Conservation (phyloP, 2,329 filamentous ascomycete genomes). For the Tympanopsis confertula region DNA sequence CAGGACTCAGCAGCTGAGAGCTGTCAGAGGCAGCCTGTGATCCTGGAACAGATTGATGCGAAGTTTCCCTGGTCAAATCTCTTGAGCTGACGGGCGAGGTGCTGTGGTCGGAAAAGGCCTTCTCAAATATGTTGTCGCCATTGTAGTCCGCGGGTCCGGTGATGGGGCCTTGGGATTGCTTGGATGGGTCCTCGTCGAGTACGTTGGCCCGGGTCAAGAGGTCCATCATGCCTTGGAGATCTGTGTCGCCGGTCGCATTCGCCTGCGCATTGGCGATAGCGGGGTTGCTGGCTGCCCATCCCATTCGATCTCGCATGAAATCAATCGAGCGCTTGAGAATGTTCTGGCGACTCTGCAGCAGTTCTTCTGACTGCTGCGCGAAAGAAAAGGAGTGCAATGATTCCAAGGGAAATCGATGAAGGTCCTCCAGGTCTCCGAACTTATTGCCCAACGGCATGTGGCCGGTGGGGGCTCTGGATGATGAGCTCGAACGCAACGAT, state of each 20-base stretch:
- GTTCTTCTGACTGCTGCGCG: slow-evolving; percentile 85
- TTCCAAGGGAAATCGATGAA: slow-evolving; percentile 85
- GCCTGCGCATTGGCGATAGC: slow-evolving; percentile 76
- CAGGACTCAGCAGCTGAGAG: slow-evolving; percentile 23
- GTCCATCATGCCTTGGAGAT: slow-evolving; percentile 84
- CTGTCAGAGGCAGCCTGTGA: slow-evolving; percentile 27
- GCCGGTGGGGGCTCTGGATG: neutral
- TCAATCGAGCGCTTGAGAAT: slow-evolving; percentile 87
- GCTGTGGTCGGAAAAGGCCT: slow-evolving; percentile 45
- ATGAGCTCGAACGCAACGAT: neutral
- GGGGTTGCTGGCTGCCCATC: slow-evolving; percentile 63
- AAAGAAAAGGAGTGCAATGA: slow-evolving; percentile 98
- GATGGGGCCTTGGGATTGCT: slow-evolving; percentile 42
- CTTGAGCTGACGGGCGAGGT: too few species aligned
- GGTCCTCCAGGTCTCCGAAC: slow-evolving; percentile 47
- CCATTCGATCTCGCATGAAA: slow-evolving; percentile 87
- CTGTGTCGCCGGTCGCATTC: slow-evolving; percentile 68
- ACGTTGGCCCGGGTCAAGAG: slow-evolving; percentile 72
- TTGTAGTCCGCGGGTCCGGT: slow-evolving; percentile 69
- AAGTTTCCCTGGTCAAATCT: neutral
- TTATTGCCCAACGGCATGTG: neutral
- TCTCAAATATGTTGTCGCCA: slow-evolving; percentile 74
- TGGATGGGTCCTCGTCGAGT: slow-evolving; percentile 53
- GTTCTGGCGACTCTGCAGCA: slow-evolving; percentile 82
- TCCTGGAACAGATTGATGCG: slow-evolving; percentile 5